phyloP scores from a whole-genome alignment of 306 rosid species.

The Trifolium fragiferum region DNA sequence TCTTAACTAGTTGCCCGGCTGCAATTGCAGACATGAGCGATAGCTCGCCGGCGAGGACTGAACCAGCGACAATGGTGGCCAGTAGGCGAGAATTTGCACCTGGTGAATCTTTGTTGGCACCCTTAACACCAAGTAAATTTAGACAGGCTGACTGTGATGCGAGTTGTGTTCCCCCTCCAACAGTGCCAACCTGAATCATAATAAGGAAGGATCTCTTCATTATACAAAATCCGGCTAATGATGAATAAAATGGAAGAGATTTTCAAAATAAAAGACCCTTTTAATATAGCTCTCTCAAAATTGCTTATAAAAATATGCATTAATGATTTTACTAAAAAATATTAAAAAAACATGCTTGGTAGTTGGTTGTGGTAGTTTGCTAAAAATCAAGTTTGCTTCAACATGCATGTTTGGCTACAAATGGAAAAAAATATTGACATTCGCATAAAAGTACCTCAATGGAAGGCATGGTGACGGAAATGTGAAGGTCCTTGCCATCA shows the following conservation, averaged over 20 bases:
- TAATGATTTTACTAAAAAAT: neutral
- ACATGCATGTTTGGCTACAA: neutral
- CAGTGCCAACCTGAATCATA: conserved; percentile 67
- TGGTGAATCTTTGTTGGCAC: conserved; percentile 61
- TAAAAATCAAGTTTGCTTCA: conserved; percentile 17
- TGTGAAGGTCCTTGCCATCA: conserved; percentile 70
- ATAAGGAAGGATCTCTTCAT: conserved; percentile 25
- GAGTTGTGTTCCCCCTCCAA: conserved; percentile 82
- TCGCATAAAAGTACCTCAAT: conserved; percentile 54
- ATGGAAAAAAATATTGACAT: neutral
- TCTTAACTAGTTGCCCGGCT: conserved; percentile 76
- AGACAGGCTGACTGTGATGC: conserved; percentile 80
- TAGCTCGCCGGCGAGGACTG: conserved; percentile 72
- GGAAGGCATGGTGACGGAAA: conserved; percentile 79
- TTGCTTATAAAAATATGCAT: neutral
- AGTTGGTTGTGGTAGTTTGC: neutral
- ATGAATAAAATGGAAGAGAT: conserved; percentile 8
- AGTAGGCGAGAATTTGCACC: conserved; percentile 67
- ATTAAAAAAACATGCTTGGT: neutral
- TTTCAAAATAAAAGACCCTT: neutral
- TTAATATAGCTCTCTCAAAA: neutral
- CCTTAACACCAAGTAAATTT: conserved; percentile 78
- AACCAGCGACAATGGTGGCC: conserved; percentile 68
- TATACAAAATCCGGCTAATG: conserved; percentile 7
- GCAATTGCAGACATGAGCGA: conserved; percentile 77